These are phyloP conservation scores for Candida adriatica DNA, from an alignment of 805 yeast species.

Conservation along the genomic window DNA sequence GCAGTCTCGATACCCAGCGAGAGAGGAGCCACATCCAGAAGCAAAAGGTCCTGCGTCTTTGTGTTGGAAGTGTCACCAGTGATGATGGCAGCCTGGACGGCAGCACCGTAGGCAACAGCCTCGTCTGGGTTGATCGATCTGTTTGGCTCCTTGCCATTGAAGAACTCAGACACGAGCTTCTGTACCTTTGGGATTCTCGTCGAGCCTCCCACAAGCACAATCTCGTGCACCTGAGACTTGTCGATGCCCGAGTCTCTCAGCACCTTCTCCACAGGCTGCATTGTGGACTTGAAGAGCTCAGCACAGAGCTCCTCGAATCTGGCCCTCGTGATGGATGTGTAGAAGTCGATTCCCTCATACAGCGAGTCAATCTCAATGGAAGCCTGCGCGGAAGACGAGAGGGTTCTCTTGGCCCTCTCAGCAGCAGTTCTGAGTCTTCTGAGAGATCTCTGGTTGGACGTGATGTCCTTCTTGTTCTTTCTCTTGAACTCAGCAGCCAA, in stretches of 20 bases:
- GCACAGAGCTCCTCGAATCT: conserved; percentile 98
- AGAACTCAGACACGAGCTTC: conserved; percentile 92
- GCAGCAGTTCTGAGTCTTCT: conserved; percentile 99
- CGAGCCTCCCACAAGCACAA: conserved; percentile 96
- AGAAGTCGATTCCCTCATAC: conserved; percentile 95
- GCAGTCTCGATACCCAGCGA: conserved; percentile 77
- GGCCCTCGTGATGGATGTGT: conserved; percentile 97
- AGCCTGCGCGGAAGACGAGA: conserved; percentile 95
- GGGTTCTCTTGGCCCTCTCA: conserved; percentile 98
- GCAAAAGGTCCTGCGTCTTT: conserved; percentile 86
- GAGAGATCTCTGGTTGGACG: conserved; percentile 91
- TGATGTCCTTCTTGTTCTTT: conserved; percentile 92
- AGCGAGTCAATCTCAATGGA: conserved; percentile 94
- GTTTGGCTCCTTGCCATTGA: conserved; percentile 98
- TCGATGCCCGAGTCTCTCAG: conserved; percentile 89
- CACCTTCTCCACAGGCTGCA: conserved; percentile 70
- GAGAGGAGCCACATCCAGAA: conserved; percentile 76
- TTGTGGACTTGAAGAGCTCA: conserved; percentile 89
- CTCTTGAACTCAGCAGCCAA: conserved; percentile 95
- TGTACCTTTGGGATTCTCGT: conserved; percentile 98
- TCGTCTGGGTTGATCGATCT: conserved; percentile 98
- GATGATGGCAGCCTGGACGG: conserved; percentile 96
- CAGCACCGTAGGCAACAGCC: conserved; percentile 99
- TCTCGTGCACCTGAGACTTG: conserved; percentile 87
- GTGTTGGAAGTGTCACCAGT: conserved; percentile 88